Percentiles rank a stretch among this genome's conserved stretches.
These are phyloP conservation scores for Phytophthora pseudosyringae DNA, from an alignment of 352 stramenopile species.

Conservation along the genomic window DNA sequence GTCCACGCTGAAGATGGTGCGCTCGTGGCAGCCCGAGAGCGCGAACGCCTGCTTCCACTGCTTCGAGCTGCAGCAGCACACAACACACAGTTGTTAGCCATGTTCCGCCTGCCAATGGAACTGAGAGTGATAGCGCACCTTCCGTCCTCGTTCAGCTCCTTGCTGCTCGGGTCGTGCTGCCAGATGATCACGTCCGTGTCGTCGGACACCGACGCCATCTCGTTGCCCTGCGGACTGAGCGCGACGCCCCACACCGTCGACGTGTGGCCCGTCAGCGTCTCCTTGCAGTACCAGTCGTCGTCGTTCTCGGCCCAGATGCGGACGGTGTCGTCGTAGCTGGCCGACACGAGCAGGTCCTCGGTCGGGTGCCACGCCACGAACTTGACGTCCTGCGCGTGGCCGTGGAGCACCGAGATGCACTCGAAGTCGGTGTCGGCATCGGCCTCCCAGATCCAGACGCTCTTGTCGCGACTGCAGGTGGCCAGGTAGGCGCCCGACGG, in stretches of 20 bases:
- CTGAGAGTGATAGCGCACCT: conserved; percentile 32
- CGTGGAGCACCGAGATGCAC: conserved; percentile 96
- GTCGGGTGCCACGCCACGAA: conserved; percentile 93
- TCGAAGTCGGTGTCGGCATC: conserved; percentile 96
- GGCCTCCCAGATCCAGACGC: conserved; percentile 98
- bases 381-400: conserved; percentile 97
- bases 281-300: conserved; percentile 97
- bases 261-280: conserved; percentile 90
- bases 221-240: conserved; percentile 73
- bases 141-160: conserved; percentile 53
- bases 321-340: conserved; percentile 97
- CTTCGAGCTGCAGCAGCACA: conserved; percentile 38
- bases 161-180: conserved; percentile 78
- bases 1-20: conserved; percentile 93
- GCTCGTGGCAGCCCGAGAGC: conserved; percentile 87
- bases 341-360: conserved; percentile 85
- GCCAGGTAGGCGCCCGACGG: conserved; percentile 92
- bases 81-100: background rate
- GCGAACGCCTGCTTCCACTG: conserved; percentile 88
- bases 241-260: conserved; percentile 96
- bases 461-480: conserved; percentile 99
- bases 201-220: conserved; percentile 91
- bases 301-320: conserved; percentile 96
- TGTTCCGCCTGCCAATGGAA: background rate
- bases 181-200: conserved; percentile 95